phyloP scores from a whole-genome alignment of 257 asterid species.

The Nicotiana otophora region DNA sequence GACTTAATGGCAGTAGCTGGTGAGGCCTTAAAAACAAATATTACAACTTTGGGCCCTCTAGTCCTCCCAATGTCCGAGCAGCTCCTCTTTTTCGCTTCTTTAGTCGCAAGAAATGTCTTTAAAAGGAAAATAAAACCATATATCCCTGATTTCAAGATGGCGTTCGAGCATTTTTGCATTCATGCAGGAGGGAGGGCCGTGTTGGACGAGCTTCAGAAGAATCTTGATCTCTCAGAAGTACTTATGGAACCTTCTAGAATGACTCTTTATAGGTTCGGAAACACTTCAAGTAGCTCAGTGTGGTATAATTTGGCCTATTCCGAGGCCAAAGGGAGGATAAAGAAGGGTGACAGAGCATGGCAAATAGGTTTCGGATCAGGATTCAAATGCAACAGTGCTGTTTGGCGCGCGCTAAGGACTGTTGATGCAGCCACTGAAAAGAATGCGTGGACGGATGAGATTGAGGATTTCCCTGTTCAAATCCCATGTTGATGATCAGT shows the following conservation, averaged over 20 bases:
- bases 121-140: slow-evolving; percentile 38
- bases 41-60: slow-evolving; percentile 58
- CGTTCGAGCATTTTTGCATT: slow-evolving; percentile 62
- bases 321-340: slow-evolving; percentile 45
- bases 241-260: slow-evolving; percentile 74
- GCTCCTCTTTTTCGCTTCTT: slow-evolving; percentile 49
- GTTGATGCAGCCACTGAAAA: slow-evolving; percentile 21
- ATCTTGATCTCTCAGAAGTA: slow-evolving; percentile 51
- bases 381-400: slow-evolving; percentile 66
- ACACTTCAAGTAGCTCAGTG: slow-evolving; percentile 75
- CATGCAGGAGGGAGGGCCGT: slow-evolving; percentile 51
- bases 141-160: slow-evolving; percentile 58
- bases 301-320: slow-evolving; percentile 74
- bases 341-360: slow-evolving; percentile 54
- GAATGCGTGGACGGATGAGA: slow-evolving; percentile 35
- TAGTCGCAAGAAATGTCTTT: slow-evolving; percentile 18
- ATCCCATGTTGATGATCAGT: background rate
- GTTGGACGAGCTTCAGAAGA: slow-evolving; percentile 57
- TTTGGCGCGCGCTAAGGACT: slow-evolving; percentile 49
- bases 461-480: background rate
- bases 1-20: slow-evolving; percentile 56
- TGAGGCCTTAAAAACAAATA: slow-evolving; percentile 62
- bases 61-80: slow-evolving; percentile 69
- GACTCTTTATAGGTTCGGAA: slow-evolving; percentile 68
- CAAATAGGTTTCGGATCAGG: slow-evolving; percentile 76